Conservation (phyloP, 345 rosid genomes). For the Citrus maxima region DNA sequence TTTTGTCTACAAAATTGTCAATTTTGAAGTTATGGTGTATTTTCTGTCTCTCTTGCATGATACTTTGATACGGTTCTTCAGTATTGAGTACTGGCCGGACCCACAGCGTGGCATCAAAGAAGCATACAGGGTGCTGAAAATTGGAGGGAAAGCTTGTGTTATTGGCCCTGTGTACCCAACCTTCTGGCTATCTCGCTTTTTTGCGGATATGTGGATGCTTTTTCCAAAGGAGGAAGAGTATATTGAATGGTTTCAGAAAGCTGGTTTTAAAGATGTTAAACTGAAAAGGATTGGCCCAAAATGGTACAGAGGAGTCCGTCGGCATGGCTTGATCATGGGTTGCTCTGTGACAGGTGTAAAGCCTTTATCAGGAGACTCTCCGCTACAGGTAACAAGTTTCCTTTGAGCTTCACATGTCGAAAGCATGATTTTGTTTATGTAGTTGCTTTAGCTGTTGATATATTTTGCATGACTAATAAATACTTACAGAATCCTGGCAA, state of each 20-base stretch:
- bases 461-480: not conserved
- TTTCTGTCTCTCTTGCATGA: not conserved
- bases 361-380: constrained; percentile 34
- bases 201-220: constrained; percentile 40
- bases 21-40: not conserved
- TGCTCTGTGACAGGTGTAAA: constrained; percentile 40
- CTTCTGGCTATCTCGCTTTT: constrained; percentile 38
- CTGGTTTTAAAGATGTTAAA: constrained; percentile 32
- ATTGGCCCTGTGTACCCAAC: constrained; percentile 41
- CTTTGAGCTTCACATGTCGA: not conserved
- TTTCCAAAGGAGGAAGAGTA: constrained; percentile 42
- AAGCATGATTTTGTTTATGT: not conserved
- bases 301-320: constrained; percentile 36
- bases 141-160: constrained; percentile 38
- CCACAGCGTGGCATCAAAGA: constrained; percentile 37
- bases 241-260: constrained; percentile 39
- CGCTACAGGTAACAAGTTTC: constrained; percentile 24
- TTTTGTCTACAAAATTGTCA: not conserved
- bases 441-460: not conserved
- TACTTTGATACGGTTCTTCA: constrained; percentile 5
- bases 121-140: constrained; percentile 37
- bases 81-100: constrained; percentile 42
- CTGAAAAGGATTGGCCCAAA: constrained; percentile 41
- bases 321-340: constrained; percentile 41
- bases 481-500: not conserved